Conservation (phyloP, 2,329 filamentous ascomycete genomes). For the Atkinsonella hypoxylon region DNA sequence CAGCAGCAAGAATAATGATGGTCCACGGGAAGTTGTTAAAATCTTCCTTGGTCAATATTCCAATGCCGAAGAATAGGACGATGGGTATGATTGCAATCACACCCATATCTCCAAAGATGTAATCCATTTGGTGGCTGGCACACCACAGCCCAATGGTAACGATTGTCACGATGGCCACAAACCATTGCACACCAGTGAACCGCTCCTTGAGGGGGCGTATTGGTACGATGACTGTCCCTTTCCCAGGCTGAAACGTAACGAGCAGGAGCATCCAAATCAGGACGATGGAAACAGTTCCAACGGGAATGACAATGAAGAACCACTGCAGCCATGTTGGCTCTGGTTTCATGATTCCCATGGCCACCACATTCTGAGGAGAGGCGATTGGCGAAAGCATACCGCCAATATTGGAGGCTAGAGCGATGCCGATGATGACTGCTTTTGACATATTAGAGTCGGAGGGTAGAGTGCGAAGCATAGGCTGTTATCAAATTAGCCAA, state of each 20-base stretch:
- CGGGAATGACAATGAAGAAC: slow-evolving; percentile 93
- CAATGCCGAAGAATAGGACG: slow-evolving; percentile 90
- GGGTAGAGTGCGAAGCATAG: slow-evolving; percentile 85
- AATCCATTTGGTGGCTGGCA: slow-evolving; percentile 75
- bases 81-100: slow-evolving; percentile 95
- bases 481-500: slow-evolving; percentile 33
- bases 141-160: slow-evolving; percentile 87
- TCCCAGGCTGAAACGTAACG: slow-evolving; percentile 71
- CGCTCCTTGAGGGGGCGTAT: slow-evolving; percentile 82
- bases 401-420: slow-evolving; percentile 87
- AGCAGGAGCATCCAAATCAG: slow-evolving; percentile 84
- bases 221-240: slow-evolving; percentile 78
- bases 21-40: slow-evolving; percentile 99
- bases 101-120: slow-evolving; percentile 92
- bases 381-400: slow-evolving; percentile 95
- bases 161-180: slow-evolving; percentile 75
- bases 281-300: slow-evolving; percentile 78
- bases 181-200: slow-evolving; percentile 85
- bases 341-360: slow-evolving; percentile 88
- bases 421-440: slow-evolving; percentile 88
- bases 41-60: slow-evolving; percentile 94
- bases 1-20: slow-evolving; percentile 95
- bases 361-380: slow-evolving; percentile 94
- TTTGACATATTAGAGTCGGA: slow-evolving; percentile 89
- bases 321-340: slow-evolving; percentile 87